These are phyloP conservation scores for Podaxis sp. DNA, from an alignment of 768 basidiomycete species.

Conservation along the genomic window DNA sequence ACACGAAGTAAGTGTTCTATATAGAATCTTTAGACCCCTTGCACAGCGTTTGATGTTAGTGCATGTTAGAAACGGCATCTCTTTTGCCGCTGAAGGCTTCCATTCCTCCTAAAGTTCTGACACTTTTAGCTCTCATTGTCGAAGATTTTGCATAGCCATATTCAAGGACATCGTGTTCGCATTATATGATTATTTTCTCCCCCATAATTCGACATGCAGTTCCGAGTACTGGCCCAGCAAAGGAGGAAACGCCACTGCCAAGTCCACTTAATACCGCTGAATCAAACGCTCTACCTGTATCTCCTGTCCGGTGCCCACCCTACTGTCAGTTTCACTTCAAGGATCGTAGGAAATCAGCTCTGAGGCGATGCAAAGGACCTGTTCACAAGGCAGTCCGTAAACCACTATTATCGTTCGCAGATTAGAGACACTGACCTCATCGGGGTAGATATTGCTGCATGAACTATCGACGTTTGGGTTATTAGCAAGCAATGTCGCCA, in stretches of 20 bases:
- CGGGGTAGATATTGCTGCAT: slow-evolving; percentile 56
- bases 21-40: too few relatives aligned
- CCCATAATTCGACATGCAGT: not conserved
- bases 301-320: not conserved
- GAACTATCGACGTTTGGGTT: slow-evolving; percentile 58
- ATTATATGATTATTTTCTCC: not conserved
- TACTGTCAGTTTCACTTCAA: not conserved
- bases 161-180: not conserved
- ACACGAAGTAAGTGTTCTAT: too few relatives aligned
- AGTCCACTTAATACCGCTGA: not conserved
- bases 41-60: not conserved
- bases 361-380: not conserved
- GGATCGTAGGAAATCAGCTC: not conserved
- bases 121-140: not conserved
- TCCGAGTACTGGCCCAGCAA: not conserved
- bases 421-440: slow-evolving; percentile 42
- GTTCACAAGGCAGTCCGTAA: not conserved
- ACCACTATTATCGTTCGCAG: not conserved
- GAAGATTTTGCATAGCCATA: not conserved
- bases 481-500: slow-evolving; percentile 50
- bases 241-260: not conserved
- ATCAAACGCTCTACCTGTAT: not conserved
- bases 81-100: too few relatives aligned
- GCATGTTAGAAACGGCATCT: not conserved
- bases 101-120: too few relatives aligned